Evolutionary conservation across 805 yeast species (phyloP).

Genomic region (Yarrowia alimentaria): DNA sequence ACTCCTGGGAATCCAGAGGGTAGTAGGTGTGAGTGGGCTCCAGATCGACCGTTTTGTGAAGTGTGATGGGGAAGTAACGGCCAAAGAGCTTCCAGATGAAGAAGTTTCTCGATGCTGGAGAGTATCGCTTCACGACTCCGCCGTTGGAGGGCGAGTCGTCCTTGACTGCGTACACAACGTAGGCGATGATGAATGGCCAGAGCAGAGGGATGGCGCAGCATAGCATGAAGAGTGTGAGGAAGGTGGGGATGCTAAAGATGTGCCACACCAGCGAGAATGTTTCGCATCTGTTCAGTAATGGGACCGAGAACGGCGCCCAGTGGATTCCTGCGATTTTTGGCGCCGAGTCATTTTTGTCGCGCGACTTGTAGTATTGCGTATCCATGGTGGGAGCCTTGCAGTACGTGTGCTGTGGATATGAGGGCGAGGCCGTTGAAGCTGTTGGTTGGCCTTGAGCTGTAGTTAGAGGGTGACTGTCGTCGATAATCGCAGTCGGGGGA

Average conservation of each 20-base stretch:
- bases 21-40: constrained; percentile 54
- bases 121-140: constrained; percentile 55
- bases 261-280: constrained; percentile 73
- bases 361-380: constrained; percentile 24
- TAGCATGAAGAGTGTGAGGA: constrained; percentile 48
- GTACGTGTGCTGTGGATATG: too few relatives aligned
- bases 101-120: constrained; percentile 55
- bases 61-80: constrained; percentile 72
- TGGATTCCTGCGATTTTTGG: constrained; percentile 26
- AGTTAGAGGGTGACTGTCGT: too few relatives aligned
- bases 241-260: constrained; percentile 61
- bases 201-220: constrained; percentile 56
- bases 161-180: constrained; percentile 55
- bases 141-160: constrained; percentile 80
- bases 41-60: constrained; percentile 66
- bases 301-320: constrained; percentile 29
- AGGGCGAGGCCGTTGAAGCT: too few relatives aligned
- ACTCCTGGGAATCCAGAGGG: constrained; percentile 19
- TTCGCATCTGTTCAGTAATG: constrained; percentile 52
- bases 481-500: too few relatives aligned
- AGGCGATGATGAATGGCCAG: constrained; percentile 69
- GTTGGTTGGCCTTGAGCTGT: too few relatives aligned
- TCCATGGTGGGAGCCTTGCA: constrained; percentile 2
- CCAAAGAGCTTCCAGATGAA: constrained; percentile 69
- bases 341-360: constrained; percentile 8